Percentiles rank a stretch among this genome's conserved stretches.
Conservation (phyloP, 768 basidiomycete species). For the Tylopilus rubrobrunneus region DNA sequence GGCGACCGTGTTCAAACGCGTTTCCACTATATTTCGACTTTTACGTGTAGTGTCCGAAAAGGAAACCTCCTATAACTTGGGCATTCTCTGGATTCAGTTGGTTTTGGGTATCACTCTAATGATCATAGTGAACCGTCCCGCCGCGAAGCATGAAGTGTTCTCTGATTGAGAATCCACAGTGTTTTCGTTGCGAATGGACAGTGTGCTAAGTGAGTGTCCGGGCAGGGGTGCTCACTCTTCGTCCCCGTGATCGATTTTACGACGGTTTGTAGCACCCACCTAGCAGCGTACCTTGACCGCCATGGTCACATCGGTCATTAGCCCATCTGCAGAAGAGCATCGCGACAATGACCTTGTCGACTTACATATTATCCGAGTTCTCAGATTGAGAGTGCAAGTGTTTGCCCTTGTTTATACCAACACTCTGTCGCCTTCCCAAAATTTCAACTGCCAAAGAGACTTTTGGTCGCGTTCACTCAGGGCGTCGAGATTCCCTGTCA, state of each 20-base stretch:
- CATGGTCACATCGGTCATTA: not conserved
- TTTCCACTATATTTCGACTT: not conserved
- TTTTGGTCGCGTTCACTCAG: slow-evolving; percentile 25
- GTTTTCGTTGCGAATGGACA: no score
- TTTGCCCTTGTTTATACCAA: slow-evolving; percentile 26
- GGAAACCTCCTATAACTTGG: slow-evolving; percentile 3
- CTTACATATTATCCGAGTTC: no score
- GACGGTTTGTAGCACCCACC: no score
- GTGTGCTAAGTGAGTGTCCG: no score
- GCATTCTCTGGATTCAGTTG: no score
- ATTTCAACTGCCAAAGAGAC: slow-evolving; percentile 18
- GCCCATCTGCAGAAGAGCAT: not conserved
- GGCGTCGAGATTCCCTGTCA: slow-evolving; percentile 29
- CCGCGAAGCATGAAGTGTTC: no score
- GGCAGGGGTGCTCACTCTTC: no score
- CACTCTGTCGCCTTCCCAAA: slow-evolving; percentile 17
- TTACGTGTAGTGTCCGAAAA: not conserved
- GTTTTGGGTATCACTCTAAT: no score
- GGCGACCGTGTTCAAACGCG: not conserved
- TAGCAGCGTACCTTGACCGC: no score
- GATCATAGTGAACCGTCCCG: no score
- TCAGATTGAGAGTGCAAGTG: not conserved
- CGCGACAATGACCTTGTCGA: not conserved
- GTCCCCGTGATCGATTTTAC: no score
- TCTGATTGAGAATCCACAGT: no score